A percentile compares a stretch with the other conserved stretches of the same genome.
phyloP scores from a whole-genome alignment of 1,284 basidiomycete genomes.

The Cystobasidium sp. region DNA sequence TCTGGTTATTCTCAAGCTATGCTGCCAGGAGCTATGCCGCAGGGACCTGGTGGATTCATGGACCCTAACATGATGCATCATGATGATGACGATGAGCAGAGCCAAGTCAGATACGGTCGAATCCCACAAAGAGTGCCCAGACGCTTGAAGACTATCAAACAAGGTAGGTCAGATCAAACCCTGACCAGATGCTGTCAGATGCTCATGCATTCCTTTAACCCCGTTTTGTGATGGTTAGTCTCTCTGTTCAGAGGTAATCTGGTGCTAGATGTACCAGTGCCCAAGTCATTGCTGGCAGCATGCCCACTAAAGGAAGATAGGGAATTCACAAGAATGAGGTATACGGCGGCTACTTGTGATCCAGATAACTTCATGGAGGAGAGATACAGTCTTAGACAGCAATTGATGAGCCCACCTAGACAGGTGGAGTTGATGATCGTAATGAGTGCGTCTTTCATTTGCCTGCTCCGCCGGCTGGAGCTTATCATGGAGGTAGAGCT shows the following conservation, averaged over 20 bases:
- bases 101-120: slow-evolving; percentile 68
- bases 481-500: too few relatives aligned
- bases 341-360: slow-evolving; percentile 63
- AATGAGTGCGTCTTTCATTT: slow-evolving; percentile 67
- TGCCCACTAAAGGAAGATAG: slow-evolving; percentile 74
- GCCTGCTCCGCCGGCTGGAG: too few relatives aligned
- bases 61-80: slow-evolving; percentile 15
- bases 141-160: slow-evolving; percentile 87
- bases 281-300: slow-evolving; percentile 79
- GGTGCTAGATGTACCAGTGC: slow-evolving; percentile 83
- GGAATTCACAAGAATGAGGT: slow-evolving; percentile 91
- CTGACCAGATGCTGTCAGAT: too few relatives aligned
- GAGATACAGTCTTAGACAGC: slow-evolving; percentile 83
- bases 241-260: slow-evolving; percentile 89
- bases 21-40: slow-evolving; percentile 17
- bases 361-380: slow-evolving; percentile 81
- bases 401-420: slow-evolving; percentile 80
- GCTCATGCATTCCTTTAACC: too few relatives aligned
- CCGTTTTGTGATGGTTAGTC: too few relatives aligned
- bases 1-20: slow-evolving; percentile 25
- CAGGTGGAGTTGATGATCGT: slow-evolving; percentile 78
- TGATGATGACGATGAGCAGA: slow-evolving; percentile 53
- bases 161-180: too few relatives aligned
- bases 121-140: slow-evolving; percentile 84
- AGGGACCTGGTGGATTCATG: slow-evolving; percentile 37